These are phyloP conservation scores for Drechslerella dactyloides DNA, from an alignment of 2,329 filamentous ascomycete genomes.

Conservation along the genomic window DNA sequence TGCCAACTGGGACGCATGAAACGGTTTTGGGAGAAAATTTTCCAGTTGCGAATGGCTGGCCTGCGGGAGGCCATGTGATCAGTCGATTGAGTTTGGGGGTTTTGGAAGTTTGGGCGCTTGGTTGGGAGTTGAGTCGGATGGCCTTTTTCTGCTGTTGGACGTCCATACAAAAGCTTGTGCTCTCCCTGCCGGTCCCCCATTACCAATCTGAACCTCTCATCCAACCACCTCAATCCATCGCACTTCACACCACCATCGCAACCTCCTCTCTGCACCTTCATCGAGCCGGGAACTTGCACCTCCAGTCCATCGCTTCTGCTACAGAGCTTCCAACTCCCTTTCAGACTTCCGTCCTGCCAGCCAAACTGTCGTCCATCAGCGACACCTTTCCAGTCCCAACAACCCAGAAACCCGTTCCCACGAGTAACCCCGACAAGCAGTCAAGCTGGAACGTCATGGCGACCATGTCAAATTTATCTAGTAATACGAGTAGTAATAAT, in stretches of 20 bases:
- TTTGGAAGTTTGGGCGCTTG: background rate
- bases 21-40: constrained; percentile 46
- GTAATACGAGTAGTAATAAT: constrained; percentile 77
- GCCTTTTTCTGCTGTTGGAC: constrained; percentile 1
- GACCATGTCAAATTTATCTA: constrained; percentile 71
- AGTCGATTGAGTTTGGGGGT: constrained; percentile 17
- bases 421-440: constrained; percentile 41
- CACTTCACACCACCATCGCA: constrained; percentile 29
- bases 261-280: constrained; percentile 9
- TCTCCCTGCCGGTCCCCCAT: background rate
- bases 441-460: constrained; percentile 50
- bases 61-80: constrained; percentile 39
- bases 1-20: constrained; percentile 42
- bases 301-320: constrained; percentile 7
- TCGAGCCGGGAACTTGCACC: constrained; percentile 2
- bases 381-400: constrained; percentile 37
- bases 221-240: constrained; percentile 23
- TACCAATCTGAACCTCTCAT: constrained; percentile 10
- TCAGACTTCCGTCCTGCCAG: constrained; percentile 6
- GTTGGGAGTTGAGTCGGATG: background rate
- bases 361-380: constrained; percentile 40
- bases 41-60: constrained; percentile 4
- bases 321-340: background rate
- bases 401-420: constrained; percentile 47
- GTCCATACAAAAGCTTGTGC: constrained; percentile 3